A percentile compares a stretch with the other conserved stretches of the same genome.
Conservation (phyloP, 2,329 filamentous ascomycete genomes). For the Sordariomycetes sp. region DNA sequence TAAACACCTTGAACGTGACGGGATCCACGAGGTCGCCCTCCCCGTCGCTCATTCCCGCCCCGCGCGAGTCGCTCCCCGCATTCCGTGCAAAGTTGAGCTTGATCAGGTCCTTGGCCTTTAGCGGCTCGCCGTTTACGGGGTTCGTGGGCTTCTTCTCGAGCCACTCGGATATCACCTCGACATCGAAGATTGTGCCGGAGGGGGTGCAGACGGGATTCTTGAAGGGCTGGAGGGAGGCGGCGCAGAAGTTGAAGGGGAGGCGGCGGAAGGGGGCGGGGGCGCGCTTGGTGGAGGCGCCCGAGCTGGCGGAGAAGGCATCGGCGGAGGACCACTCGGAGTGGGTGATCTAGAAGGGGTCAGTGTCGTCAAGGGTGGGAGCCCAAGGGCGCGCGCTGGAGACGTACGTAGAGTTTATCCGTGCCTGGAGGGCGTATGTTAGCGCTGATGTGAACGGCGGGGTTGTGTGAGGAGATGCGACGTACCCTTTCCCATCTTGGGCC, state of each 20-base stretch:
- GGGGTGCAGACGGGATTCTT: slow-evolving; percentile 84
- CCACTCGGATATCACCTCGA: slow-evolving; percentile 90
- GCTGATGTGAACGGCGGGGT: background rate
- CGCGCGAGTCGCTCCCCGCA: slow-evolving; percentile 47
- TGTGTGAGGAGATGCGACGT: background rate
- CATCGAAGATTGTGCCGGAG: slow-evolving; percentile 82
- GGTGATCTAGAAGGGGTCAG: slow-evolving; percentile 47
- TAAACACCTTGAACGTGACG: slow-evolving; percentile 94
- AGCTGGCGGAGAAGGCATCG: slow-evolving; percentile 76
- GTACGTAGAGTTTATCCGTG: slow-evolving; percentile 31
- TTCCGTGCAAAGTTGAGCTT: slow-evolving; percentile 89
- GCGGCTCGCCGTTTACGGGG: slow-evolving; percentile 67
- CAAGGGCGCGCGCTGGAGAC: slow-evolving; percentile 2
- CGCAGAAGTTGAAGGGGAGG: slow-evolving; percentile 96
- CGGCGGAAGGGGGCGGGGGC: slow-evolving; percentile 58
- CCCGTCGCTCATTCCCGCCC: slow-evolving; percentile 33
- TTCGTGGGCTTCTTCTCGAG: slow-evolving; percentile 89
- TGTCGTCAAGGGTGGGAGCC: background rate
- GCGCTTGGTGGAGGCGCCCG: slow-evolving; percentile 49
- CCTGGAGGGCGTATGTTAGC: slow-evolving; percentile 10
- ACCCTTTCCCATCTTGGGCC: slow-evolving; percentile 9
- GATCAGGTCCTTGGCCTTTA: slow-evolving; percentile 74
- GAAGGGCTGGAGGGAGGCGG: slow-evolving; percentile 89
- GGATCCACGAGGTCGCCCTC: slow-evolving; percentile 83
- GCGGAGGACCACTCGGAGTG: slow-evolving; percentile 95